Base-by-base conservation (phyloP, 2,329 filamentous ascomycete genomes). In the Amesomyces nigricolor region DNA sequence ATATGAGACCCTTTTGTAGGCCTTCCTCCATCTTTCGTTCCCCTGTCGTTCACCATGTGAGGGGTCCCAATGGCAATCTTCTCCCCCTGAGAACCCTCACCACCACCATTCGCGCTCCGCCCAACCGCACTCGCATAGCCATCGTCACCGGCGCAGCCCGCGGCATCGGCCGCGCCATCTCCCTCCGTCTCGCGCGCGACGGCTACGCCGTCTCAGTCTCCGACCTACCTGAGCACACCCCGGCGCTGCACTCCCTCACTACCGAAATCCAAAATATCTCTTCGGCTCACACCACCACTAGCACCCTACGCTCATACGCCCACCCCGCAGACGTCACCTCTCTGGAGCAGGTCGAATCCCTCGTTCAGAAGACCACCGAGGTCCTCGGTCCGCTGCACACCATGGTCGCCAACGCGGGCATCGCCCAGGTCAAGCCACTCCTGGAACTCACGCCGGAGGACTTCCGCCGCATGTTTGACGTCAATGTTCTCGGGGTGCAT, bases 121-220 rank as follows among this genome's bases (percentile, higher is more conserved):
- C 10, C 30, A 30, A 29, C 14, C 40, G 37, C 9, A 30, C 32
- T 13, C 53, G 53, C 37, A 47, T 55, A 9, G 60, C 59, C 35
- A 63, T 64, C 39, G 62, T 65, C 22, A 66, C 63, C 5, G 63
- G 62, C 54, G 71, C 68, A 57, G 60, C 58, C n/a, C 62, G 59
- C 19, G 64, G 62, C 17, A 83, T 82, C 60, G 83, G 83, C 46
- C 81, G 79, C 62, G 76, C 81, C 17, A 83, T 86, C 51, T 84
- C 83, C 16, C 70, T 85, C 7, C 80, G 84, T 2, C 75, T 88
- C 14, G 83, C 83, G 5, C 70, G 74, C 19, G 85, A 87, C 58
- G 84, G 84, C 52, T 88, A 87, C 69, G 75, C 82, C 61, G 73
- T 88, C 48, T 85, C 81, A 63, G 72, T 88, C 60, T 87, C 86